Evolutionary conservation across 257 asterid genomes (phyloP).

Genomic region (Solanum gracilifrons): DNA sequence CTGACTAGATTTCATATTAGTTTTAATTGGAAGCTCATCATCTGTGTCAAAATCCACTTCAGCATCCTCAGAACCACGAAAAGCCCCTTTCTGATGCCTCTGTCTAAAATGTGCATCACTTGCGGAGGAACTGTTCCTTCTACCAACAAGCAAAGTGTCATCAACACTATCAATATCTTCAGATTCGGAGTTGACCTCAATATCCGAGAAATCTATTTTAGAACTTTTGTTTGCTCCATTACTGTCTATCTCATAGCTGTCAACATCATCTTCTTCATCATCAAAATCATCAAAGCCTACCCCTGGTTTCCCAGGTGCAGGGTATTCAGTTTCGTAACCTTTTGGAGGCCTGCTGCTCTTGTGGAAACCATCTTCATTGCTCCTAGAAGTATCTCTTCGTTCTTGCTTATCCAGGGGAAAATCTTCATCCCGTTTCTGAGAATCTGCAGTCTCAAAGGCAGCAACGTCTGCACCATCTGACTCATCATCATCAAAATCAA

Average conservation of each 20-base stretch:
- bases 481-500: constrained; percentile 92
- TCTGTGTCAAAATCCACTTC: constrained; percentile 56
- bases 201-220: constrained; percentile 62
- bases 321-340: constrained; percentile 25
- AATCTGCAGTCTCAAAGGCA: constrained; percentile 87
- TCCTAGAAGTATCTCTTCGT: constrained; percentile 24
- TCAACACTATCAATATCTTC: constrained; percentile 41
- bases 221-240: constrained; percentile 38
- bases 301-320: constrained; percentile 30
- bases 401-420: constrained; percentile 26
- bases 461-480: constrained; percentile 98
- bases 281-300: constrained; percentile 84
- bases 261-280: constrained; percentile 78
- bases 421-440: constrained; percentile 37
- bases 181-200: constrained; percentile 57
- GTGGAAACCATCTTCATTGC: constrained; percentile 25
- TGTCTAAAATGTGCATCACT: constrained; percentile 23
- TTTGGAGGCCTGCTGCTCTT: constrained; percentile 25
- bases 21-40: constrained; percentile 75
- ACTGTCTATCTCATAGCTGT: constrained; percentile 68
- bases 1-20: constrained; percentile 65
- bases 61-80: constrained; percentile 31
- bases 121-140: constrained; percentile 9
- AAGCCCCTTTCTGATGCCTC: constrained; percentile 17
- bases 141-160: constrained; percentile 16